These are phyloP conservation scores for Lenzites betulinus DNA, from an alignment of 768 basidiomycete species.

Conservation along the genomic window DNA sequence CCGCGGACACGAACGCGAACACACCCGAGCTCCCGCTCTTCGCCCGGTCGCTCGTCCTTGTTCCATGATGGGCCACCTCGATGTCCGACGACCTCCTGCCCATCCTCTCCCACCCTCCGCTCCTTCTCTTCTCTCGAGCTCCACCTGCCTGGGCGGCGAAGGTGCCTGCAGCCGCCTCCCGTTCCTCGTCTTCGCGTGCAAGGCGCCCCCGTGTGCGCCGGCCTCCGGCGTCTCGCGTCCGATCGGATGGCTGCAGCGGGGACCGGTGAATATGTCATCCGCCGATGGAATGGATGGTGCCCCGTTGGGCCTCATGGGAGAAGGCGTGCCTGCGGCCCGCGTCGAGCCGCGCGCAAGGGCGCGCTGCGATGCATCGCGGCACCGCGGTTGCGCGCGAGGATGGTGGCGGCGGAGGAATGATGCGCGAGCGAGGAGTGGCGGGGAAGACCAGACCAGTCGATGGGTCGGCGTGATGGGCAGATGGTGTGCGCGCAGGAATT, in stretches of 20 bases:
- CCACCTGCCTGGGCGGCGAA: background rate
- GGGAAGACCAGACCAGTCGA: background rate
- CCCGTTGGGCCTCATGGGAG: background rate
- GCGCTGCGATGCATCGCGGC: background rate
- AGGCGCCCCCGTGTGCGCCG: background rate
- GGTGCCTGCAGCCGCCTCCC: background rate
- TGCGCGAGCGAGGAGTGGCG: background rate
- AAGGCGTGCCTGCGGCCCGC: background rate
- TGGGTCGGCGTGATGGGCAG: background rate
- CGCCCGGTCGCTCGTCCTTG: background rate
- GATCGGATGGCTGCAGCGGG: slow-evolving; percentile 13
- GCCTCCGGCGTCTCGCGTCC: slow-evolving; percentile 8
- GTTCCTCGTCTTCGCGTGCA: background rate
- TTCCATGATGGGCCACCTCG: background rate
- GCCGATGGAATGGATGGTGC: slow-evolving; percentile 11
- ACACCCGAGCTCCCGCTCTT: too few relatives aligned
- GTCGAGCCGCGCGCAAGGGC: background rate
- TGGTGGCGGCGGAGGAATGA: background rate
- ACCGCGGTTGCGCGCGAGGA: background rate
- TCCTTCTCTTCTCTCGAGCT: slow-evolving; percentile 10
- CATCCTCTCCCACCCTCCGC: slow-evolving; percentile 10
- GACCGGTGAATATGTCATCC: slow-evolving; percentile 20
- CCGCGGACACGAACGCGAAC: background rate
- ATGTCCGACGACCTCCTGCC: background rate
- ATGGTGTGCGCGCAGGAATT: background rate